These are phyloP conservation scores for Lathyrus oleraceus DNA, from an alignment of 306 rosid species.

Conservation along the genomic window DNA sequence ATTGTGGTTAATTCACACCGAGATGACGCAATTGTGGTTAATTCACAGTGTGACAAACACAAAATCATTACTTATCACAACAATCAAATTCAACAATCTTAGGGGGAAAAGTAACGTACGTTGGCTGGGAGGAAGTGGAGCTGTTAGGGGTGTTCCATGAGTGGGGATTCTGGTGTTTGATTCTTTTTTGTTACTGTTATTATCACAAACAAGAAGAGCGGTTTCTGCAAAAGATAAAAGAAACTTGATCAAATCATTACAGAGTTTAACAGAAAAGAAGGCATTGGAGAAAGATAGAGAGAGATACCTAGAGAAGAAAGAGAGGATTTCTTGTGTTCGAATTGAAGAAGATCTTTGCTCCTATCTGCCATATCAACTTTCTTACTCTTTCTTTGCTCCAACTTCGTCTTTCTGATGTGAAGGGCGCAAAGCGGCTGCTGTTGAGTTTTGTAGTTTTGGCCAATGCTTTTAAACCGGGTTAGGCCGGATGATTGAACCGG, in stretches of 20 bases:
- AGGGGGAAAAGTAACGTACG: slow-evolving; percentile 24
- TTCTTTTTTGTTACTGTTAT: slow-evolving; percentile 14
- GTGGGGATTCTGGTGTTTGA: slow-evolving; percentile 1
- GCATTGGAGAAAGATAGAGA: not conserved
- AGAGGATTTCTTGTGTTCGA: slow-evolving; percentile 51
- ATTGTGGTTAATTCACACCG: too few species aligned
- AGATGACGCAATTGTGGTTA: too few species aligned
- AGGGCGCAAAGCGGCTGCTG: too few species aligned
- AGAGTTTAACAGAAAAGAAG: not conserved
- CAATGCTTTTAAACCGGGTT: too few species aligned
- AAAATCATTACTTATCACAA: too few species aligned
- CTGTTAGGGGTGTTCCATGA: slow-evolving; percentile 44
- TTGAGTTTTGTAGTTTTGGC: too few species aligned
- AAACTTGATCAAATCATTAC: not conserved
- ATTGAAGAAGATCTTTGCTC: slow-evolving; percentile 73
- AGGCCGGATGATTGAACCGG: too few species aligned
- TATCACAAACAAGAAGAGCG: slow-evolving; percentile 50
- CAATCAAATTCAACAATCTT: too few species aligned
- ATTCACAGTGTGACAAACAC: too few species aligned
- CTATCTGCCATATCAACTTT: slow-evolving; percentile 35
- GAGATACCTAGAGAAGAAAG: slow-evolving; percentile 54
- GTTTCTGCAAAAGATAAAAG: slow-evolving; percentile 44
- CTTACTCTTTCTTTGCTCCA: too few species aligned
- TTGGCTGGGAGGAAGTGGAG: slow-evolving; percentile 54
- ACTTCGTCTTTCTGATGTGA: too few species aligned